These are phyloP conservation scores for Cyclotella kingstonii DNA, from an alignment of 108 stramenopile genomes.

Conservation along the genomic window DNA sequence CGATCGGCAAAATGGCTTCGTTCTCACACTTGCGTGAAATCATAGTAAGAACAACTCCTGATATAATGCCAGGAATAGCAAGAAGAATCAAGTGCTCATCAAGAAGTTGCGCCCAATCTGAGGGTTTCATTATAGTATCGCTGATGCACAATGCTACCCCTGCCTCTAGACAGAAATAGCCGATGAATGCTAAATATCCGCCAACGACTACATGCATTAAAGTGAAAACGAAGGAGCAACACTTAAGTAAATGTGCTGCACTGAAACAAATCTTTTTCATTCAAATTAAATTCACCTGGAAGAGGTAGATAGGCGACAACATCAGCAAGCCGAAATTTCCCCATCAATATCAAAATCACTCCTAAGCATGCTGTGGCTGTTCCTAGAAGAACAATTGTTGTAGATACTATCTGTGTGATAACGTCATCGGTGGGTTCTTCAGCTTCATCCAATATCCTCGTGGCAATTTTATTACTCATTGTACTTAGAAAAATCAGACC, in stretches of 20 bases:
- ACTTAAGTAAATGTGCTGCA: too few species aligned
- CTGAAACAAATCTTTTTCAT: background rate
- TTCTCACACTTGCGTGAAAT: slow-evolving; percentile 55
- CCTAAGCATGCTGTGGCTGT: slow-evolving; percentile 83
- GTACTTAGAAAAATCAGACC: slow-evolving; percentile 90
- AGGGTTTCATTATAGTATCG: slow-evolving; percentile 56
- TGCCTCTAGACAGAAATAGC: slow-evolving; percentile 93
- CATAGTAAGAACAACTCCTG: slow-evolving; percentile 73
- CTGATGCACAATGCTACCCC: slow-evolving; percentile 86
- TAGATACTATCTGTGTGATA: slow-evolving; percentile 62
- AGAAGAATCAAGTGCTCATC: slow-evolving; percentile 54
- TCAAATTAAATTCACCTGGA: slow-evolving; percentile 64
- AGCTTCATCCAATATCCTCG: slow-evolving; percentile 42
- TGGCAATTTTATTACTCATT: slow-evolving; percentile 88
- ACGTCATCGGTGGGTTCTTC: slow-evolving; percentile 43
- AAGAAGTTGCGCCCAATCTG: slow-evolving; percentile 70
- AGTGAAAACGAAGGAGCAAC: too few species aligned
- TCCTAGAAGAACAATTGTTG: slow-evolving; percentile 67
- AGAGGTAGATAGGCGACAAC: slow-evolving; percentile 93
- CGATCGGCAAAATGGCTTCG: slow-evolving; percentile 68
- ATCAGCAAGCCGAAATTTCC: slow-evolving; percentile 86
- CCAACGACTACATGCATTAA: slow-evolving; percentile 14
- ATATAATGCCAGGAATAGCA: slow-evolving; percentile 75
- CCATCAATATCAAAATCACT: slow-evolving; percentile 75
- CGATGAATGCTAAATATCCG: slow-evolving; percentile 95